Evolutionary conservation across 164 flowering plant genomes (phyloP).

Genomic region (Cinnamomum chago): DNA sequence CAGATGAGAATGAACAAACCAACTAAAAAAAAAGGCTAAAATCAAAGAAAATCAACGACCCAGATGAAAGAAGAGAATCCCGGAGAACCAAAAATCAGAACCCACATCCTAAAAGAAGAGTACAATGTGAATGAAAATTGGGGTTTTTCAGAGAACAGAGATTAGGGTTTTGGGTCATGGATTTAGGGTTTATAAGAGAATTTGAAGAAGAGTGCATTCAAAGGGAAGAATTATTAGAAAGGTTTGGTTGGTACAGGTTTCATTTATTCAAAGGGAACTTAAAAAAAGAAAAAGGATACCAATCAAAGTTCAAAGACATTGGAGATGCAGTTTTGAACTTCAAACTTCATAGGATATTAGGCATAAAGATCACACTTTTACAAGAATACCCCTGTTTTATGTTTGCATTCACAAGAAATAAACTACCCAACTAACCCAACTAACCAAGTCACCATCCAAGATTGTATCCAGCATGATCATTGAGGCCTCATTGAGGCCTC

Average conservation of each 20-base stretch:
- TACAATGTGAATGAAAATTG: neutral
- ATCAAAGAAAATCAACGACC: neutral
- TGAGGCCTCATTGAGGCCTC: no score
- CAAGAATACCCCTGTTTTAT: no score
- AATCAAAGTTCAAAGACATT: neutral
- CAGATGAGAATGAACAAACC: neutral
- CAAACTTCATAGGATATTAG: no score
- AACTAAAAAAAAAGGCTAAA: neutral
- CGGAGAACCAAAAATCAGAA: neutral
- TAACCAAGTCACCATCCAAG: no score
- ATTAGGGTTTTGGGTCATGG: neutral
- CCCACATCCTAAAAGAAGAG: neutral
- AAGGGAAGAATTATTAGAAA: neutral
- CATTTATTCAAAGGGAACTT: neutral
- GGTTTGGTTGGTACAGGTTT: neutral
- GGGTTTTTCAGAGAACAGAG: neutral
- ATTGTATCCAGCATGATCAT: no score
- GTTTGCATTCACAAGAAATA: no score
- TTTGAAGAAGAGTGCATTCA: slow-evolving; percentile 1
- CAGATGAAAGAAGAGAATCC: neutral
- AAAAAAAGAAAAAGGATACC: no score
- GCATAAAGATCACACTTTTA: no score
- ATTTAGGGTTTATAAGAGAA: neutral
- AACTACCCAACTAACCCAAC: no score
- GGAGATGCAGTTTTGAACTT: no score